Percentiles rank a stretch among this genome's conserved stretches.
Evolutionary conservation across 225 moss, liverwort and hornwort species (phyloP).

Genomic region (Anthoceros angustus): DNA sequence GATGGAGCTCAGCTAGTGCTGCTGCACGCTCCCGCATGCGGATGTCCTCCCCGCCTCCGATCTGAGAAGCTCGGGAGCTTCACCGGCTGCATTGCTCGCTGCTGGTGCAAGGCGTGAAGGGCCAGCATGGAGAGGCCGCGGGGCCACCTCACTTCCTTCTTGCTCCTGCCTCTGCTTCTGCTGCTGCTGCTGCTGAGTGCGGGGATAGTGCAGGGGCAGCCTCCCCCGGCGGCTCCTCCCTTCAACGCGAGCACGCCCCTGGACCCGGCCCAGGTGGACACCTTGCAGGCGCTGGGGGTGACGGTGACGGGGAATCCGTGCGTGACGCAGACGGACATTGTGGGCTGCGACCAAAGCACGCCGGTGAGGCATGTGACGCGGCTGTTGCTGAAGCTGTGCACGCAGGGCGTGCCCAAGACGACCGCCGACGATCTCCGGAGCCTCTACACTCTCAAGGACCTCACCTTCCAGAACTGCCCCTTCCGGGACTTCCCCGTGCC

Average conservation of each 20-base stretch:
- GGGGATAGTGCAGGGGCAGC: too few relatives aligned
- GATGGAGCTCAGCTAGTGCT: too few relatives aligned
- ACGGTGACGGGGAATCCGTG: background rate
- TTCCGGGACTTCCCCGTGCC: background rate
- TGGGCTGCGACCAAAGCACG: background rate
- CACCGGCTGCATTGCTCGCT: too few relatives aligned
- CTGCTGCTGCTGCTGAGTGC: too few relatives aligned
- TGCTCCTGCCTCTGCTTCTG: too few relatives aligned
- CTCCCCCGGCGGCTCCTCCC: too few relatives aligned
- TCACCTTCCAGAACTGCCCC: background rate
- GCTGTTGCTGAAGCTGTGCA: background rate
- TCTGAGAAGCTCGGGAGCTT: too few relatives aligned
- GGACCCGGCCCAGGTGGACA: background rate
- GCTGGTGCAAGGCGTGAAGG: too few relatives aligned
- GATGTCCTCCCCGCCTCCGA: too few relatives aligned
- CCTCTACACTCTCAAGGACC: background rate
- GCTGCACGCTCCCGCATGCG: too few relatives aligned
- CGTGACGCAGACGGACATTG: background rate
- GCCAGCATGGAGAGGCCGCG: too few relatives aligned
- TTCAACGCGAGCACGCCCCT: background rate
- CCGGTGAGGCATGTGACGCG: background rate
- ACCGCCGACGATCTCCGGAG: background rate
- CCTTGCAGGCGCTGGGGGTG: background rate
- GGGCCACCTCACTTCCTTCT: too few relatives aligned
- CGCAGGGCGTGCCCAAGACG: background rate